Conservation (phyloP, 192 early-diverging fungal species). For the Backusella parvicylindrica region DNA sequence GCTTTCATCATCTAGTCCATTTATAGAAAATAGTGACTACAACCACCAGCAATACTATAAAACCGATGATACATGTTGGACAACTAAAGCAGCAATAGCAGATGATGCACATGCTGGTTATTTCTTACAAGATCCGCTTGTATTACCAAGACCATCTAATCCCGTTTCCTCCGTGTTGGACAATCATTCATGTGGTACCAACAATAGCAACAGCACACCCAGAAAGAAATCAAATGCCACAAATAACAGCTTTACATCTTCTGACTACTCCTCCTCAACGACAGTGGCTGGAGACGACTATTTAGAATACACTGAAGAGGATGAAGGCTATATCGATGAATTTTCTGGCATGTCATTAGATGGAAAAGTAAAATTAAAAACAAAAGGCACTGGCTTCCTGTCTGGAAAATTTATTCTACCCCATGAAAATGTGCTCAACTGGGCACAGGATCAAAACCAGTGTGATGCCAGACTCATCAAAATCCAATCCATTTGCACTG, state of each 20-base stretch:
- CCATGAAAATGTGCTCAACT: background rate
- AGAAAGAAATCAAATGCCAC: slow-evolving; percentile 3
- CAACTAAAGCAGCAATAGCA: background rate
- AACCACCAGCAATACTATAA: background rate
- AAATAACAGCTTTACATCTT: background rate
- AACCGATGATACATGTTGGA: slow-evolving; percentile 3
- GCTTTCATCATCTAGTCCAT: background rate
- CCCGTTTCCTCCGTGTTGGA: slow-evolving; percentile 1
- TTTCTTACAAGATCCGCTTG: background rate
- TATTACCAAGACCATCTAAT: slow-evolving; percentile 2
- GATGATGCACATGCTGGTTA: background rate
- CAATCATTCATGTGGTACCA: background rate
- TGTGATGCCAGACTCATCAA: slow-evolving; percentile 2
- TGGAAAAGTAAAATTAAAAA: background rate
- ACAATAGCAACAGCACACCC: background rate
- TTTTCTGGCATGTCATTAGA: background rate
- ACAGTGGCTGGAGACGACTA: background rate
- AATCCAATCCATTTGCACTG: background rate
- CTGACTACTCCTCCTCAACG: background rate
- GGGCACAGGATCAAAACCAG: slow-evolving; percentile 11
- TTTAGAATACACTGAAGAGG: background rate
- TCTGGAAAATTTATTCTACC: background rate
- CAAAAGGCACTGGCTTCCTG: background rate
- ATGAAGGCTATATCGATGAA: background rate
- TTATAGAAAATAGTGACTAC: background rate